Base-by-base conservation (phyloP, 2,329 filamentous ascomycete genomes). In the Trichoderma koningii region DNA sequence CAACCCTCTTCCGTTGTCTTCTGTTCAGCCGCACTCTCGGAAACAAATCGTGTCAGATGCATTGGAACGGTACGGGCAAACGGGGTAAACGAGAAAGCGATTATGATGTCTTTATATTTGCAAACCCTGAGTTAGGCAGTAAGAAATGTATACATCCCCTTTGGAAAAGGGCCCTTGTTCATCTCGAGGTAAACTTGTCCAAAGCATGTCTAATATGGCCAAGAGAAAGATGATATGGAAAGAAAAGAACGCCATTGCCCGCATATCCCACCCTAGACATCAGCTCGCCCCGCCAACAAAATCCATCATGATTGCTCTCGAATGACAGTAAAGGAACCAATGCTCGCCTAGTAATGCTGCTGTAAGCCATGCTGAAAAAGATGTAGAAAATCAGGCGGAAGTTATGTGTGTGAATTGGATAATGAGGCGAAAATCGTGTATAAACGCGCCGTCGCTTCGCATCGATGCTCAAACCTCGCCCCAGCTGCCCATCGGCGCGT, bases 401-500 rank as follows among this genome's bases (percentile, higher is more conserved):
- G 21, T 21, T 52, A 30, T 30, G 19, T 42, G 21, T 28, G 48
- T 23, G 21, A 23, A 26, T 26, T 50, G 23, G 26, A 48, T 12
- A 14, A 23, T 14, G 34, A 38, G 10, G 10, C 4, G 48, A 48
- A 53, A 53, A 28, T 17, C 52, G 28, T 21, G 21, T 14, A 47
- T 45, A 17, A 42, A 48, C 45, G 10, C 15, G 30, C n/a, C 34
- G 21, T 69, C 69, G 28, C 42, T 28, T 45, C 38, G 76, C 44
- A 44, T 10, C 4, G 10, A 10, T 9, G 10, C 10, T 38, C 70
- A 89, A 28, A 90, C 85, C 77, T 94, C 91, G 10, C 90, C 91
- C 91, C 91, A 95, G 70, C 85, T 88, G 17, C 91, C 91, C 82
- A 90, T 86, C 9, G 85, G 85, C 1, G 87, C 89, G 45, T 84